Conservation (phyloP, 768 basidiomycete species). For the Leccinum disarticulatum region DNA sequence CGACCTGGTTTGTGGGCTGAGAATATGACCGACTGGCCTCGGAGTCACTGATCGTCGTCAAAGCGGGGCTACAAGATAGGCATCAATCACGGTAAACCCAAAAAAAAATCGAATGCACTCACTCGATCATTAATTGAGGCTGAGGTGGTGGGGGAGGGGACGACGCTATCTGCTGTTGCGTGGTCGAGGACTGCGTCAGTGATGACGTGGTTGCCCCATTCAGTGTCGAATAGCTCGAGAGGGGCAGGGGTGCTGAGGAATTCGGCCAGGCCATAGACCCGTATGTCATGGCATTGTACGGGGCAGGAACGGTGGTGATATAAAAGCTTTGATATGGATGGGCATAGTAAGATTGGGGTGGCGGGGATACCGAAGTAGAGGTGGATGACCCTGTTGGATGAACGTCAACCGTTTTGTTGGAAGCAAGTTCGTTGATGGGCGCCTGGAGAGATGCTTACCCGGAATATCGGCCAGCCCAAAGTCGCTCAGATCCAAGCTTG, state of each 20-base stretch:
- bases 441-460: slow-evolving; percentile 40
- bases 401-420: slow-evolving; percentile 11
- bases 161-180: slow-evolving; percentile 34
- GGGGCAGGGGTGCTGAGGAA: slow-evolving; percentile 46
- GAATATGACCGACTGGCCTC: slow-evolving; percentile 47
- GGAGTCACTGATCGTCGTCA: slow-evolving; percentile 57
- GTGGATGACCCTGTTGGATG: slow-evolving; percentile 37
- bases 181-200: slow-evolving; percentile 29
- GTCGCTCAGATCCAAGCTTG: slow-evolving; percentile 42
- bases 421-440: slow-evolving; percentile 22
- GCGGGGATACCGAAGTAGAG: slow-evolving; percentile 39
- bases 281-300: slow-evolving; percentile 56
- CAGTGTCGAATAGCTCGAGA: slow-evolving; percentile 75
- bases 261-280: slow-evolving; percentile 49
- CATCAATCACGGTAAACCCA: slow-evolving; percentile 14
- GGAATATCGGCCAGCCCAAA: slow-evolving; percentile 42
- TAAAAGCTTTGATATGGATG: slow-evolving; percentile 44
- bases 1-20: slow-evolving; percentile 40
- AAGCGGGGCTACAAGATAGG: slow-evolving; percentile 46
- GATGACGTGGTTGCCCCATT: slow-evolving; percentile 68
- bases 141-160: slow-evolving; percentile 25
- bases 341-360: slow-evolving; percentile 42
- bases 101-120: slow-evolving; percentile 25
- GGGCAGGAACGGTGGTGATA: slow-evolving; percentile 39
- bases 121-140: slow-evolving; percentile 69